phyloP scores from a whole-genome alignment of 1,284 basidiomycete genomes.

The Pseudozyma pruni region DNA sequence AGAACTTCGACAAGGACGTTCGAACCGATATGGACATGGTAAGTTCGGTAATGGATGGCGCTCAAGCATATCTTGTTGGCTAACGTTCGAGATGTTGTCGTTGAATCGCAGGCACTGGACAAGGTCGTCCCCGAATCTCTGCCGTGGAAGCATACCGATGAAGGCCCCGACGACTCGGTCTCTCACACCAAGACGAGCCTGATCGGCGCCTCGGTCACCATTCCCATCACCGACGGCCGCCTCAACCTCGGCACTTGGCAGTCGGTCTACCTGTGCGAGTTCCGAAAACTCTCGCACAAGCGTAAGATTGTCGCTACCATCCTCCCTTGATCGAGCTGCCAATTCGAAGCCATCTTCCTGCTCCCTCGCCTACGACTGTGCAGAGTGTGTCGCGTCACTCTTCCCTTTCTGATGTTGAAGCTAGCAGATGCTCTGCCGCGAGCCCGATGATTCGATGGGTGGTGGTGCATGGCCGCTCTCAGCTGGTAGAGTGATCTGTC shows the following conservation, averaged over 20 bases:
- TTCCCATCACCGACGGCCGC: conserved; percentile 84
- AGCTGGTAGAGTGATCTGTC: too few species aligned
- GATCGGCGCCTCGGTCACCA: conserved; percentile 80
- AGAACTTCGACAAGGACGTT: conserved; percentile 80
- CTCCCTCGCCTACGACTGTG: background rate
- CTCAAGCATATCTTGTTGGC: background rate
- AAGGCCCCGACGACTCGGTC: conserved; percentile 71
- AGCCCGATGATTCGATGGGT: too few species aligned
- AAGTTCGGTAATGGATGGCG: conserved; percentile 5
- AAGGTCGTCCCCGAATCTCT: conserved; percentile 80
- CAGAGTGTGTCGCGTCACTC: too few species aligned
- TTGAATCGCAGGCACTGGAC: conserved; percentile 73
- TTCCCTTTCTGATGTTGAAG: too few species aligned
- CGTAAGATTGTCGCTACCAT: conserved; percentile 84
- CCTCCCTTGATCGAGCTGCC: conserved; percentile 65
- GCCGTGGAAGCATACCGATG: conserved; percentile 88
- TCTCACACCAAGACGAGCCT: conserved; percentile 90
- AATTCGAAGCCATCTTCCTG: background rate
- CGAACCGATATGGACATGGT: conserved; percentile 71
- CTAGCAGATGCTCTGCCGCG: too few species aligned
- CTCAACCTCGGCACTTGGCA: conserved; percentile 92
- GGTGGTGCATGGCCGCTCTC: too few species aligned
- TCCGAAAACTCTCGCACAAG: conserved; percentile 76
- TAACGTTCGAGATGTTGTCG: background rate
- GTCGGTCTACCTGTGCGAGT: conserved; percentile 82